Conservation (phyloP, 2,329 filamentous ascomycete species). For the Colletotrichum sojae region DNA sequence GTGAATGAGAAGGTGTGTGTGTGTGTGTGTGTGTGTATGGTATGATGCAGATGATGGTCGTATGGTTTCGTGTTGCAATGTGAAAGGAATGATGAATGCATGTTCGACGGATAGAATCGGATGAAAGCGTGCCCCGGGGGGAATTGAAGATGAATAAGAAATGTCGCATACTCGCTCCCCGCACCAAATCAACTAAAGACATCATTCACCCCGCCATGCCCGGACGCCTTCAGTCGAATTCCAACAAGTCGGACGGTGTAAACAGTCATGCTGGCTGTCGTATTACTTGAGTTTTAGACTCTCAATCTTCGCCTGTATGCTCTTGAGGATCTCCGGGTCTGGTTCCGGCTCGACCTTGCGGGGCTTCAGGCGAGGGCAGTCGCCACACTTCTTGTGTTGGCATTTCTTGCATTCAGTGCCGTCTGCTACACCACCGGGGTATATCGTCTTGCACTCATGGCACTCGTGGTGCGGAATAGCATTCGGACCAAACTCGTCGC, state of each 20-base stretch:
- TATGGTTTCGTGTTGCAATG: constrained; percentile 36
- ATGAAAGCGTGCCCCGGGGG: constrained; percentile 24
- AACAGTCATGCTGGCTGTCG: neutral
- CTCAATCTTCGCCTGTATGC: constrained; percentile 69
- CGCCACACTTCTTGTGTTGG: constrained; percentile 70
- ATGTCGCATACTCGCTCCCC: constrained; percentile 33
- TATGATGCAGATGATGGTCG: constrained; percentile 38
- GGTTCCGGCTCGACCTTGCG: constrained; percentile 73
- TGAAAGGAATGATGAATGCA: constrained; percentile 35
- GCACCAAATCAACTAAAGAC: constrained; percentile 24
- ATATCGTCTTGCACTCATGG: constrained; percentile 73
- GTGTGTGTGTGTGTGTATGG: constrained; percentile 15
- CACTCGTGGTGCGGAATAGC: constrained; percentile 71
- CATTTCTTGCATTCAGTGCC: constrained; percentile 72
- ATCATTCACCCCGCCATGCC: constrained; percentile 24
- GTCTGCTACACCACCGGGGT: constrained; percentile 64
- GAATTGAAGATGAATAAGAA: constrained; percentile 25
- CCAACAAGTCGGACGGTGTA: constrained; percentile 23
- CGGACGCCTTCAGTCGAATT: constrained; percentile 34
- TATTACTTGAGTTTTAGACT: constrained; percentile 52
- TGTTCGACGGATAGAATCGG: constrained; percentile 28
- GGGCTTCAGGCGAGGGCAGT: constrained; percentile 71
- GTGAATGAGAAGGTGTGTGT: constrained; percentile 27
- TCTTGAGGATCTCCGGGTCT: constrained; percentile 72
- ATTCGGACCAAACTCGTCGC: constrained; percentile 70